Conservation (phyloP, 176 grass and related monocot genomes). For the Oryza punctata region DNA sequence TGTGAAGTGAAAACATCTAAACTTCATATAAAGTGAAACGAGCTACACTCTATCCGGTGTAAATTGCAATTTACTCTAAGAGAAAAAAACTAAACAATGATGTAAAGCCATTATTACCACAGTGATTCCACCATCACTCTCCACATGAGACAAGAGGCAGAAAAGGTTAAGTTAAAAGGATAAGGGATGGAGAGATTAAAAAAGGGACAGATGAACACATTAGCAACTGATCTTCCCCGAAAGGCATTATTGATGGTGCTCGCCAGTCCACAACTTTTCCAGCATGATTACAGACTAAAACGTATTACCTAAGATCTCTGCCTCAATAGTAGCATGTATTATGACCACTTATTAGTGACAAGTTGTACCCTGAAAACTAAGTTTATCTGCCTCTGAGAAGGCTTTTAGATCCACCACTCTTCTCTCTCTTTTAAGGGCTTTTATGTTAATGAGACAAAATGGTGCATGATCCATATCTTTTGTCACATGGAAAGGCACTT, state of each 20-base stretch:
- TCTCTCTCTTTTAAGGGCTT: not conserved
- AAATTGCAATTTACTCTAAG: too few relatives aligned
- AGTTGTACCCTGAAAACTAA: constrained; percentile 31
- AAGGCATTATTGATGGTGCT: constrained; percentile 27
- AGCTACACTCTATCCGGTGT: not conserved
- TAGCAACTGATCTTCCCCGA: constrained; percentile 14
- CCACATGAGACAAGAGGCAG: constrained; percentile 22
- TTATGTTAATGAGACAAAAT: constrained; percentile 43
- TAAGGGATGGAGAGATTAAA: constrained; percentile 9
- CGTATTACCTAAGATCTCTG: constrained; percentile 21
- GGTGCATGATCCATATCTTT: constrained; percentile 30
- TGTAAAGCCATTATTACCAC: constrained; percentile 21
- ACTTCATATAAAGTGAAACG: too few relatives aligned
- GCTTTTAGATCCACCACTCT: constrained; percentile 4
- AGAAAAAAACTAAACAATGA: not conserved
- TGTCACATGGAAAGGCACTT: constrained; percentile 47
- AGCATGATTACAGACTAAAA: constrained; percentile 34
- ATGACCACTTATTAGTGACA: constrained; percentile 13
- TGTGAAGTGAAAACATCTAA: too few relatives aligned
- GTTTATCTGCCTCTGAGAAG: constrained; percentile 30
- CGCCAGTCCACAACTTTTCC: constrained; percentile 19
- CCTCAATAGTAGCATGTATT: not conserved
- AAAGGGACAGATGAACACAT: not conserved
- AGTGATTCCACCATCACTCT: not conserved
- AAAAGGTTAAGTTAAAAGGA: constrained; percentile 25